A percentile compares a stretch with the other conserved stretches of the same genome.
Evolutionary conservation across 2,329 filamentous ascomycete genomes (phyloP).

Genomic region (Phoma sp.): DNA sequence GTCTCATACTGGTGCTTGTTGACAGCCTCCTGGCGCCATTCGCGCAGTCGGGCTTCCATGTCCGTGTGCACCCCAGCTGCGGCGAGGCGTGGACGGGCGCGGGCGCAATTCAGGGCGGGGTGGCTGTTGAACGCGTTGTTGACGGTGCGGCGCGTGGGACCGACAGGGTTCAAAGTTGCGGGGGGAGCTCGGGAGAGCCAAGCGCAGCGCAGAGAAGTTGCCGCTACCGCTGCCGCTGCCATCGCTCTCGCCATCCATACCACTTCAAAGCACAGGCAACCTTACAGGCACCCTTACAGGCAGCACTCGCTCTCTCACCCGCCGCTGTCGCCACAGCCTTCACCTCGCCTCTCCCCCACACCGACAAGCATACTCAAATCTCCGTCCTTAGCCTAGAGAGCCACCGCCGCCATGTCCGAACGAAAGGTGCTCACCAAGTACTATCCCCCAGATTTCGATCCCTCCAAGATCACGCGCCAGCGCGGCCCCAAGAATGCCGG

Average conservation of each 20-base stretch:
- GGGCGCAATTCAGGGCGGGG: not conserved
- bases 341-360: not conserved
- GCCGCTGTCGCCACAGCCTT: not conserved
- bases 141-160: slow-evolving; percentile 9
- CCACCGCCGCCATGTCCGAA: slow-evolving; percentile 72
- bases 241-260: no score
- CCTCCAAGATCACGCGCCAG: slow-evolving; percentile 73
- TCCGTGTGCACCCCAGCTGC: slow-evolving; percentile 7
- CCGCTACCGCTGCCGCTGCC: not conserved
- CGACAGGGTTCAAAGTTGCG: slow-evolving; percentile 13
- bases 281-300: not conserved
- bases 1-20: slow-evolving; percentile 97
- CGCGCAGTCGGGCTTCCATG: slow-evolving; percentile 93
- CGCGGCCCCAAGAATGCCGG: slow-evolving; percentile 74
- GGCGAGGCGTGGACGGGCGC: not conserved
- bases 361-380: no score
- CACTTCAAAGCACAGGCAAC: no score
- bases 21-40: slow-evolving; percentile 93
- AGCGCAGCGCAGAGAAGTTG: not conserved
- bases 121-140: slow-evolving; percentile 6
- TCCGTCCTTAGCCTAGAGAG: no score
- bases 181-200: slow-evolving; percentile 18
- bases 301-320: not conserved
- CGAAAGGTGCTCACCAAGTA: slow-evolving; percentile 76
- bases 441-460: slow-evolving; percentile 85